phyloP scores from a whole-genome alignment of 1,139 yeast genomes.

The Pichia sp. region DNA sequence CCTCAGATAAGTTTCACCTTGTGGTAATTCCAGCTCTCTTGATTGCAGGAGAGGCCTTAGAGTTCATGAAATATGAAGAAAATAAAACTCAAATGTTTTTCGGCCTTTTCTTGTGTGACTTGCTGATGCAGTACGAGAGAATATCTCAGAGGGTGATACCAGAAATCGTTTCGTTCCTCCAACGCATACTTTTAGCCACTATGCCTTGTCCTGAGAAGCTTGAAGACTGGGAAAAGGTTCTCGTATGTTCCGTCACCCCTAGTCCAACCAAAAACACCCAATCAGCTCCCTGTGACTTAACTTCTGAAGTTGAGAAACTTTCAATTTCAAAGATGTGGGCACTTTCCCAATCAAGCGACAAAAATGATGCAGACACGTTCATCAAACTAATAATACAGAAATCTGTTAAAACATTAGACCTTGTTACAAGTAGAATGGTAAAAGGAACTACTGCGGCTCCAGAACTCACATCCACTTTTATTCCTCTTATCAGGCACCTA shows the following conservation, averaged over 20 bases:
- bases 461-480: constrained; percentile 50
- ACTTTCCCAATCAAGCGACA: not conserved
- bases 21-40: constrained; percentile 82
- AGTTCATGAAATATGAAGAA: constrained; percentile 40
- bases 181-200: constrained; percentile 46
- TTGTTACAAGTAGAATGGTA: constrained; percentile 42
- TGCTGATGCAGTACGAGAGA: constrained; percentile 68
- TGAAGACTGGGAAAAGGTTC: constrained; percentile 20
- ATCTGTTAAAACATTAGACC: constrained; percentile 13
- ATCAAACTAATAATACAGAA: constrained; percentile 5
- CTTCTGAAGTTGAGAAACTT: constrained; percentile 12
- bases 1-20: constrained; percentile 93
- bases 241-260: constrained; percentile 22
- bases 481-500: constrained; percentile 37
- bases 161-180: constrained; percentile 63
- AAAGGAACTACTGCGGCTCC: constrained; percentile 59
- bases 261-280: constrained; percentile 29
- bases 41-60: constrained; percentile 66
- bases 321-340: constrained; percentile 17
- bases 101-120: constrained; percentile 62
- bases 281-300: constrained; percentile 15
- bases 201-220: constrained; percentile 41
- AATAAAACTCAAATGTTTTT: constrained; percentile 38
- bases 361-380: constrained; percentile 1
- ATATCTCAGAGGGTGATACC: constrained; percentile 79